A percentile compares a stretch with the other conserved stretches of the same genome.
Evolutionary conservation across 1,284 basidiomycete genomes (phyloP).

Genomic region (Stygiomarasmius scandens): DNA sequence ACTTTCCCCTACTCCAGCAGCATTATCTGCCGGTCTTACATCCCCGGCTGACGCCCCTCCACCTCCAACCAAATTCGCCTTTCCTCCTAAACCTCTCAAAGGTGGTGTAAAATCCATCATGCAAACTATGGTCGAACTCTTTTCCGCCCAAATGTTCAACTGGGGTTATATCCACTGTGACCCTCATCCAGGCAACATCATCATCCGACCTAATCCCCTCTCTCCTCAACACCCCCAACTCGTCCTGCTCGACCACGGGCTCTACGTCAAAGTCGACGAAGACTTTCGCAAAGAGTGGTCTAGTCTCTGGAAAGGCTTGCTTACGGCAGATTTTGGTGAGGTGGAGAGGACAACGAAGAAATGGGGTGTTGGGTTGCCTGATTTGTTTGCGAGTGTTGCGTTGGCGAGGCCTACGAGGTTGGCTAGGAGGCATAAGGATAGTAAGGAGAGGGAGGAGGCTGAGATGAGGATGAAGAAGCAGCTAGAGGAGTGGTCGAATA

Average conservation of each 20-base stretch:
- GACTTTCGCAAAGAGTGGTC: constrained; percentile 76
- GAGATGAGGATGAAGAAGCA: constrained; percentile 28
- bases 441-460: constrained; percentile 26
- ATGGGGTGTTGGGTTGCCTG: constrained; percentile 84
- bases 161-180: constrained; percentile 89
- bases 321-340: constrained; percentile 67
- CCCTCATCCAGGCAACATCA: constrained; percentile 82
- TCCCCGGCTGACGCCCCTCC: constrained; percentile 11
- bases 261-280: constrained; percentile 75
- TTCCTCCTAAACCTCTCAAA: constrained; percentile 44
- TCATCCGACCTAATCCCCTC: constrained; percentile 74
- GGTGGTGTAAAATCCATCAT: constrained; percentile 71
- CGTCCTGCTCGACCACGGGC: constrained; percentile 87
- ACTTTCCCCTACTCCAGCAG: constrained; percentile 1
- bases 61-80: constrained; percentile 21
- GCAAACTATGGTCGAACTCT: constrained; percentile 82
- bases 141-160: constrained; percentile 83
- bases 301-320: constrained; percentile 76
- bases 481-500: constrained; percentile 32
- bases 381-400: constrained; percentile 78
- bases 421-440: constrained; percentile 17
- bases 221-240: constrained; percentile 69
- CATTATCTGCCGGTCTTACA: constrained; percentile 14
- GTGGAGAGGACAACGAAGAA: constrained; percentile 64
- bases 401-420: constrained; percentile 62